Evolutionary conservation across 108 stramenopile genomes (phyloP), one percentile per base, ranked within the genome.

Genomic region (Seminavis robusta): DNA sequence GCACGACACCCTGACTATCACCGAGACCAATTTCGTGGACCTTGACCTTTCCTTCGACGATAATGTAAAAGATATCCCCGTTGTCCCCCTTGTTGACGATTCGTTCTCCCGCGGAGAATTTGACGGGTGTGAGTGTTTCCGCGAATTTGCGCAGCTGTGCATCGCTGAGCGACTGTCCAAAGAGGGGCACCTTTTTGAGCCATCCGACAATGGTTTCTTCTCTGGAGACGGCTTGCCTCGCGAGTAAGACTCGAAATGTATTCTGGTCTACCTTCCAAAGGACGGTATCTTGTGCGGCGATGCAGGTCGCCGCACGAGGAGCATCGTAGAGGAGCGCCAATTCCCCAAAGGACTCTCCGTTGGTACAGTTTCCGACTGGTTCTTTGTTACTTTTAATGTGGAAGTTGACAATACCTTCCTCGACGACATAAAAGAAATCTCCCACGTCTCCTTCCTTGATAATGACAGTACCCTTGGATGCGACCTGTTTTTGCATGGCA

Each of bases 271-370:
- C 76, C 29, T 83, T 76, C 71, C 81, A 90, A 11, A 90, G 52
- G 21, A 43, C 41, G 26, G 56, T 58, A 27, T 67, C 53, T 40
- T 73, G 47, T 3, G 76, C 73, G 30, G 90, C 86, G 25, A 76
- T 44, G 53, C 84, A 85, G 9, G 93, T 92, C 4, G 95, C 97
- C 19, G 96, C 95, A 17, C 97, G 79, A 0, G 96, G 94, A 23
- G 75, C 79, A 63, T 97, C 79, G 71, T 85, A 85, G 51, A 85
- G 68, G 6, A 85, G 71, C 10, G 83, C 83, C 0, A 85, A 69
- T 61, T 85, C 83, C 24, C 83, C 83, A 57, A 85, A 82, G 32
- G 66, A 61, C 41, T 47, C 68, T 17, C 68, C 73, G 10, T 36
- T 19, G 17, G 41, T 54, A 40, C 85, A 83, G 16, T 51, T 56